These are phyloP conservation scores for Talaromyces sp. DNA, from an alignment of 2,329 filamentous ascomycete species.

Conservation along the genomic window DNA sequence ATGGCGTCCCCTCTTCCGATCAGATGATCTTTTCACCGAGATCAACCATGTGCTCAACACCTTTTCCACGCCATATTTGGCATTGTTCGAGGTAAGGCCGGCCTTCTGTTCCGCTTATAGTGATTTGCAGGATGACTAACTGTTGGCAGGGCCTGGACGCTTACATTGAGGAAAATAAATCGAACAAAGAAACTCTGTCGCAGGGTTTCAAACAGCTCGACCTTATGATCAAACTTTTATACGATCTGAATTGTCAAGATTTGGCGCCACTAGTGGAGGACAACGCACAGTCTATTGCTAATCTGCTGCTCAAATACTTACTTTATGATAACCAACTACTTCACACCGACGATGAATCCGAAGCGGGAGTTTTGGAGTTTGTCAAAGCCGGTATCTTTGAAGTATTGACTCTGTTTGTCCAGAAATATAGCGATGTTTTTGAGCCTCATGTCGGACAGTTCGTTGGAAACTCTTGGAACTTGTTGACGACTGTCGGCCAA, in stretches of 20 bases:
- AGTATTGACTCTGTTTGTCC: conserved; percentile 79
- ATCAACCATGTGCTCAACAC: conserved; percentile 91
- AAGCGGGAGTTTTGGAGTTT: conserved; percentile 77
- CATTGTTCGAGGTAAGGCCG: conserved; percentile 65
- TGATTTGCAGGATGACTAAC: conserved; percentile 13
- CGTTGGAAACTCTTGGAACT: conserved; percentile 83
- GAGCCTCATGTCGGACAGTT: conserved; percentile 75
- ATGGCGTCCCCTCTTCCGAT: conserved; percentile 91
- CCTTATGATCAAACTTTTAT: conserved; percentile 85
- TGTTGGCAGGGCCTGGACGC: conserved; percentile 43
- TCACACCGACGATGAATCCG: conserved; percentile 81
- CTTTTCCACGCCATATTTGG: conserved; percentile 80
- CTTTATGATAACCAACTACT: conserved; percentile 81
- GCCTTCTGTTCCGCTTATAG: not conserved
- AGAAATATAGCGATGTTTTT: conserved; percentile 96
- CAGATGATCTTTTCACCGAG: conserved; percentile 87
- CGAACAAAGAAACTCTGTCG: conserved; percentile 70
- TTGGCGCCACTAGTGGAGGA: conserved; percentile 92
- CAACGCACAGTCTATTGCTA: conserved; percentile 71
- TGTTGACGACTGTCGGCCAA: conserved; percentile 79
- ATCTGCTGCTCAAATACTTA: conserved; percentile 86
- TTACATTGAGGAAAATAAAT: conserved; percentile 67
- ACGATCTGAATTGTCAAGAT: conserved; percentile 96
- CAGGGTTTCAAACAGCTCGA: conserved; percentile 82
- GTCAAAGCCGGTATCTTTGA: conserved; percentile 95